Conservation (phyloP, 1,284 basidiomycete species). For the Limonomyces culmigenus region DNA sequence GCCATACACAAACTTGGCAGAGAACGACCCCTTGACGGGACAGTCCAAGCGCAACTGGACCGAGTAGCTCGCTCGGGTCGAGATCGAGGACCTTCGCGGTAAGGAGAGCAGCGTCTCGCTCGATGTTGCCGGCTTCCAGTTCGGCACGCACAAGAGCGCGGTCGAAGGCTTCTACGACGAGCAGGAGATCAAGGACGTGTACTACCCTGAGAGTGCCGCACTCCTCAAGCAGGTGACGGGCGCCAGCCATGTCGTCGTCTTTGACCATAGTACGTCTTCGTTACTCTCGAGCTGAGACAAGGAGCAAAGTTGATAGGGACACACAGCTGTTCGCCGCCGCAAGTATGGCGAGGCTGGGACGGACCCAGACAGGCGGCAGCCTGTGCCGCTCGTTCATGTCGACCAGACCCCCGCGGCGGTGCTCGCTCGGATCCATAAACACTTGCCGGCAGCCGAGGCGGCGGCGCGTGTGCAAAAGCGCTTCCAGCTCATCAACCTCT, state of each 20-base stretch:
- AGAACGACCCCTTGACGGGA: too few species aligned
- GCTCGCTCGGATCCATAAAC: slow-evolving; percentile 31
- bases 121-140: slow-evolving; percentile 41
- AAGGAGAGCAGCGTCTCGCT: slow-evolving; percentile 28
- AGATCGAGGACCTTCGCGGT: slow-evolving; percentile 41
- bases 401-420: slow-evolving; percentile 38
- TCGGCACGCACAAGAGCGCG: too few species aligned
- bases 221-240: slow-evolving; percentile 44
- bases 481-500: slow-evolving; percentile 38
- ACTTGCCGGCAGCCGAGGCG: slow-evolving; percentile 30
- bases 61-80: too few species aligned
- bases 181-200: too few species aligned
- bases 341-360: slow-evolving; percentile 21
- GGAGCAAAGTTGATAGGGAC: too few species aligned
- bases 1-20: too few species aligned
- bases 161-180: too few species aligned
- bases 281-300: too few species aligned
- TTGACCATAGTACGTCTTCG: slow-evolving; percentile 40
- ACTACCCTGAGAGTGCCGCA: slow-evolving; percentile 41
- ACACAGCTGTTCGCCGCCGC: slow-evolving; percentile 28
- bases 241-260: slow-evolving; percentile 36
- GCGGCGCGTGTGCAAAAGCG: slow-evolving; percentile 29
- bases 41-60: too few species aligned
- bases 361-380: slow-evolving; percentile 26
- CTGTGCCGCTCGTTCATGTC: slow-evolving; percentile 31